These are phyloP conservation scores for Margaritispora aquatica DNA, from an alignment of 495 filamentous ascomycete species.

Conservation along the genomic window DNA sequence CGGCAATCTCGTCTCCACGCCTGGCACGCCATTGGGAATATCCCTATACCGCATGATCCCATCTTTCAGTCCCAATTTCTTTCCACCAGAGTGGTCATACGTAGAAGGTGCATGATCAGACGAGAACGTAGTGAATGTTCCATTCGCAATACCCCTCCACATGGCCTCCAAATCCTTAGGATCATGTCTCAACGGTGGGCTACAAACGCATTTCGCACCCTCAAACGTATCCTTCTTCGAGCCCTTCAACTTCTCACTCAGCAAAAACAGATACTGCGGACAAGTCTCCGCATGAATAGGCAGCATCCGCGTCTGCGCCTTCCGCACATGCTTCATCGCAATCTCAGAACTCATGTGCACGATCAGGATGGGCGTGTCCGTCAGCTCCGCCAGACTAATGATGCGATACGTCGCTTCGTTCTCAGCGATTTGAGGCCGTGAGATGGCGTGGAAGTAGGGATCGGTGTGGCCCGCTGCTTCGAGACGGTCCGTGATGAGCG, in stretches of 20 bases:
- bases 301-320: constrained; percentile 30
- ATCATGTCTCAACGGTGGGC: constrained; percentile 25
- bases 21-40: constrained; percentile 47
- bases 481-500: constrained; percentile 32
- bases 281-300: constrained; percentile 35
- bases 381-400: constrained; percentile 36
- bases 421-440: constrained; percentile 30
- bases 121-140: constrained; percentile 39
- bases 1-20: constrained; percentile 47
- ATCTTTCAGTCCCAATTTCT: constrained; percentile 29
- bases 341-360: constrained; percentile 30
- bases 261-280: constrained; percentile 32
- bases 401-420: constrained; percentile 40
- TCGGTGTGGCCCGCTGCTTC: constrained; percentile 27
- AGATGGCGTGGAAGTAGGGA: constrained; percentile 33
- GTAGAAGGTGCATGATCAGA: constrained; percentile 37
- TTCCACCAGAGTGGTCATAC: constrained; percentile 33
- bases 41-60: constrained; percentile 25
- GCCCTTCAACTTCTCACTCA: constrained; percentile 19
- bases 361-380: constrained; percentile 40
- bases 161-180: constrained; percentile 22
- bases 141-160: constrained; percentile 25
- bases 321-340: constrained; percentile 19
- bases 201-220: constrained; percentile 26
- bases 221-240: constrained; percentile 13